phyloP scores from a whole-genome alignment of 2,329 filamentous ascomycete species.

The Xylaria arbuscula region DNA sequence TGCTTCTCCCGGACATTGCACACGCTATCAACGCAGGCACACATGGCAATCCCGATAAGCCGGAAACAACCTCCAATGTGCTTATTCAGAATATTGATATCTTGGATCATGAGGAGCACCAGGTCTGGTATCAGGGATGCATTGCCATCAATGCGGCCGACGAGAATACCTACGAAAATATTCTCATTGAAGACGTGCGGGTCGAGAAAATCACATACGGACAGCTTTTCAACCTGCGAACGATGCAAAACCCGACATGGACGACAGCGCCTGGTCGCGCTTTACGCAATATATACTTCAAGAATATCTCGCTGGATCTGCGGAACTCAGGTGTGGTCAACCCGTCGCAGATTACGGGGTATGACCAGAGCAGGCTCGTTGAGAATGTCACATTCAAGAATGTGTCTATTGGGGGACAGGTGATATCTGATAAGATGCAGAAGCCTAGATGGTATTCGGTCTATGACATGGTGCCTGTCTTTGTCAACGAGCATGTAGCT shows the following conservation, averaged over 20 bases:
- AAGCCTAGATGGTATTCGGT: constrained; percentile 47
- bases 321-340: constrained; percentile 36
- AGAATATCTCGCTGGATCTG: constrained; percentile 36
- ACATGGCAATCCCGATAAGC: constrained; percentile 50
- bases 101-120: constrained; percentile 52
- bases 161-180: constrained; percentile 48
- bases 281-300: constrained; percentile 48
- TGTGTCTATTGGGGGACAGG: constrained; percentile 41
- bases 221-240: constrained; percentile 51
- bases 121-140: constrained; percentile 52
- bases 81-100: constrained; percentile 52
- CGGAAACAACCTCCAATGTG: constrained; percentile 49
- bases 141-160: constrained; percentile 52
- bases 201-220: constrained; percentile 50
- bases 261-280: constrained; percentile 50
- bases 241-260: constrained; percentile 52
- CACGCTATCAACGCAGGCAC: constrained; percentile 53
- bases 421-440: constrained; percentile 43
- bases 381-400: constrained; percentile 43
- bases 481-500: constrained; percentile 25
- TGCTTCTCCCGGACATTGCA: constrained; percentile 49
- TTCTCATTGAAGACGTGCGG: constrained; percentile 47
- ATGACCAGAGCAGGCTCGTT: constrained; percentile 32
- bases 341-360: constrained; percentile 40
- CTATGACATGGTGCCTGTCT: constrained; percentile 45